Conservation (phyloP, 768 basidiomycete genomes). For the Gelatoporia subvermispora region DNA sequence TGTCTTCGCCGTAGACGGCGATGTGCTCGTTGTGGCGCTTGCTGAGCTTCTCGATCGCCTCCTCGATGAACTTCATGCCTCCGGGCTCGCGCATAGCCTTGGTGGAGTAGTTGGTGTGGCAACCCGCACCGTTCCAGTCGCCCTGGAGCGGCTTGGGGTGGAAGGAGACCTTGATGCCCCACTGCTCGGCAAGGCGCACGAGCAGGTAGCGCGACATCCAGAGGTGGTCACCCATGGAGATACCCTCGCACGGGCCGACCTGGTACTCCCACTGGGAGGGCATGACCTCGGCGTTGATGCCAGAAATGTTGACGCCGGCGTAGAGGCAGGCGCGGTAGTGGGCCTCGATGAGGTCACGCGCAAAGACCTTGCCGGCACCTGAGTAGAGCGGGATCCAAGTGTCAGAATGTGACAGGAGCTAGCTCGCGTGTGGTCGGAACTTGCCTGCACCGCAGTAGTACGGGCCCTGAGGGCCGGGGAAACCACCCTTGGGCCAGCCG, state of each 20-base stretch:
- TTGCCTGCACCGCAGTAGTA: slow-evolving; percentile 99
- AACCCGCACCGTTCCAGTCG: slow-evolving; percentile 99
- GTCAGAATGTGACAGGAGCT: background rate
- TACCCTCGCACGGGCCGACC: slow-evolving; percentile 96
- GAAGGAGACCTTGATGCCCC: slow-evolving; percentile 97
- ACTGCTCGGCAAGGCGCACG: slow-evolving; percentile 93
- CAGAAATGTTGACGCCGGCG: slow-evolving; percentile 94
- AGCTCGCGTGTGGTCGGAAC: slow-evolving; percentile 21
- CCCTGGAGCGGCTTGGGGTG: slow-evolving; percentile 97
- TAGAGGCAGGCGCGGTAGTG: slow-evolving; percentile 98
- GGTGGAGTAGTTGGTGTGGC: slow-evolving; percentile 98
- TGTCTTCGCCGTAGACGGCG: slow-evolving; percentile 96
- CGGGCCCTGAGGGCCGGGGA: slow-evolving; percentile 98
- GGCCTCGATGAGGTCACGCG: slow-evolving; percentile 97
- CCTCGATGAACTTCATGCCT: slow-evolving; percentile 89
- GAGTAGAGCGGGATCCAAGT: slow-evolving; percentile 7
- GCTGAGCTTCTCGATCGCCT: slow-evolving; percentile 88
- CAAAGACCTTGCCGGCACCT: slow-evolving; percentile 97
- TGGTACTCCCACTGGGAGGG: slow-evolving; percentile 99
- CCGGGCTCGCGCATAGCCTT: slow-evolving; percentile 90
- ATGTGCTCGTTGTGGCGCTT: slow-evolving; percentile 94
- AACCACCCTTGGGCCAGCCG: slow-evolving; percentile 99
- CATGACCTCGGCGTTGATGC: slow-evolving; percentile 99
- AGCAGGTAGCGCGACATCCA: slow-evolving; percentile 99
- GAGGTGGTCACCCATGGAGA: slow-evolving; percentile 98